Conservation (phyloP, 345 rosid genomes). For the Populus nigra region DNA sequence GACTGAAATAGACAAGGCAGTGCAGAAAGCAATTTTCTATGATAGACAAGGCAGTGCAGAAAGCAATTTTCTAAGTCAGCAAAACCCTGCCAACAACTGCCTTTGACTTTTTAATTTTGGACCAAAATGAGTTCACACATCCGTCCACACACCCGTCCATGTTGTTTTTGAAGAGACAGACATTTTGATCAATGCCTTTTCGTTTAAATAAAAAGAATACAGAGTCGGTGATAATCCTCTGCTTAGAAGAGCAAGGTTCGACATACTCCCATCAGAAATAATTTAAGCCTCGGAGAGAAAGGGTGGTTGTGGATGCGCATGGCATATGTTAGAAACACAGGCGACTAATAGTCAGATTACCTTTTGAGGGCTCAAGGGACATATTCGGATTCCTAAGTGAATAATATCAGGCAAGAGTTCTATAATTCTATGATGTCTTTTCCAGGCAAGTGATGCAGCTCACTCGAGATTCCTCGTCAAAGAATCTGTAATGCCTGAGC, state of each 20-base stretch:
- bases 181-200: background rate
- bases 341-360: background rate
- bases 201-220: background rate
- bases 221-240: background rate
- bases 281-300: too few species aligned
- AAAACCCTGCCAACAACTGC: background rate
- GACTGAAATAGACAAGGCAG: background rate
- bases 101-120: background rate
- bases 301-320: too few species aligned
- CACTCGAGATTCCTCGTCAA: background rate
- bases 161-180: background rate
- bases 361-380: background rate
- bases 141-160: background rate
- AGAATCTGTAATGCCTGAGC: background rate
- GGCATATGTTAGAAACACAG: background rate
- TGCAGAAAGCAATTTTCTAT: background rate
- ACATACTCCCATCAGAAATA: too few species aligned
- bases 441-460: too few species aligned
- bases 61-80: background rate
- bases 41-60: too few species aligned
- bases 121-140: background rate
- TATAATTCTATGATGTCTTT: background rate
- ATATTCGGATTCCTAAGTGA: background rate
- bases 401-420: background rate
- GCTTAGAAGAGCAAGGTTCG: too few species aligned